These are phyloP conservation scores for Casuarina glauca DNA, from an alignment of 306 rosid species.

Conservation along the genomic window DNA sequence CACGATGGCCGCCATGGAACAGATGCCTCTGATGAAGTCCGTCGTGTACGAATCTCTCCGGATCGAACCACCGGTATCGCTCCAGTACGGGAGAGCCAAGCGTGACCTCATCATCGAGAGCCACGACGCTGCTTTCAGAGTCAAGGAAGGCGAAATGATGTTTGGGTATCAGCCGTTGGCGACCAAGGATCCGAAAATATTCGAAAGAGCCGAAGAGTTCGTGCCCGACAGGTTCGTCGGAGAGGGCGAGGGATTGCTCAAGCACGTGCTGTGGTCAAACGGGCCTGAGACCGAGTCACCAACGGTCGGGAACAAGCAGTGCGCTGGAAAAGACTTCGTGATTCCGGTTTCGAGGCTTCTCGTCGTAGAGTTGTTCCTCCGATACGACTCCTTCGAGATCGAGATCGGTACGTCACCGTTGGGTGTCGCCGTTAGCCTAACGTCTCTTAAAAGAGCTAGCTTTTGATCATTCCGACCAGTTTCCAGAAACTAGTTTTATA, in stretches of 20 bases:
- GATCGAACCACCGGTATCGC: slow-evolving; percentile 85
- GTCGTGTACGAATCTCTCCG: slow-evolving; percentile 71
- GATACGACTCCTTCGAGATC: slow-evolving; percentile 71
- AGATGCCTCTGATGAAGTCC: slow-evolving; percentile 82
- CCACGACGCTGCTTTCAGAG: slow-evolving; percentile 67
- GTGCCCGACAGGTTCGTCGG: slow-evolving; percentile 78
- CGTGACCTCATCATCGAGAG: slow-evolving; percentile 63
- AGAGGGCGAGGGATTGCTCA: slow-evolving; percentile 69
- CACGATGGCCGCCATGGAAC: slow-evolving; percentile 70
- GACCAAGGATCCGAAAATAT: slow-evolving; percentile 73
- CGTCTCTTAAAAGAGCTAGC: slow-evolving; percentile 66
- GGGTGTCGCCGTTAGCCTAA: slow-evolving; percentile 63
- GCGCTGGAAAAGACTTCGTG: slow-evolving; percentile 83
- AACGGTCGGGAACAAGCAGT: slow-evolving; percentile 59
- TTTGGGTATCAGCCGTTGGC: slow-evolving; percentile 93
- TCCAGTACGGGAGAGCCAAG: slow-evolving; percentile 81
- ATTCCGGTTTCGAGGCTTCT: slow-evolving; percentile 55
- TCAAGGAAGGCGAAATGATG: slow-evolving; percentile 75
- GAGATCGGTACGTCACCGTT: slow-evolving; percentile 42
- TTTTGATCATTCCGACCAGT: slow-evolving; percentile 21
- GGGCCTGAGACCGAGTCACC: slow-evolving; percentile 79
- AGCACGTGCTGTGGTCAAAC: slow-evolving; percentile 89
- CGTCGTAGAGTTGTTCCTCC: slow-evolving; percentile 69
- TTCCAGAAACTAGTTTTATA: too few species aligned
- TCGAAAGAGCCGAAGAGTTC: slow-evolving; percentile 61